phyloP scores from a whole-genome alignment of 139 green algal genomes.

The Micractinium sp. region DNA sequence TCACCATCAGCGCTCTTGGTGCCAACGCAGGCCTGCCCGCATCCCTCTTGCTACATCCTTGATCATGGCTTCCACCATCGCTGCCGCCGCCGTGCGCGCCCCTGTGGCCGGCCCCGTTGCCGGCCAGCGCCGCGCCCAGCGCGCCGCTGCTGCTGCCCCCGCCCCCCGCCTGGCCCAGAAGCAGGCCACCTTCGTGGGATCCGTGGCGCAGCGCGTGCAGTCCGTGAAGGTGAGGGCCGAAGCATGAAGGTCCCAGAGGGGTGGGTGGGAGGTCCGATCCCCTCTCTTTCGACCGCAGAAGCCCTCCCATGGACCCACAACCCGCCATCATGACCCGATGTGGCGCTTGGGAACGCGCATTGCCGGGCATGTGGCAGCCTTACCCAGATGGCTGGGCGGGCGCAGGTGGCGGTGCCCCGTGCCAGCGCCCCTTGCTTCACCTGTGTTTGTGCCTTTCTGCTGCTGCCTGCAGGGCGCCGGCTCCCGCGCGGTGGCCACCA shows the following conservation, averaged over 20 bases:
- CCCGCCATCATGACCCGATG: background rate
- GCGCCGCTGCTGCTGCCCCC: background rate
- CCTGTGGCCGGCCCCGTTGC: background rate
- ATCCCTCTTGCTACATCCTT: background rate
- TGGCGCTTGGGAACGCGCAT: background rate
- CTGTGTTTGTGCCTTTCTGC: background rate
- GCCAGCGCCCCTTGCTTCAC: background rate
- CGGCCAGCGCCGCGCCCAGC: background rate
- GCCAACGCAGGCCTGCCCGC: background rate
- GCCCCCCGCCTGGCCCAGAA: conserved; percentile 20
- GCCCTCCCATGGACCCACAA: background rate
- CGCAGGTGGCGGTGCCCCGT: background rate
- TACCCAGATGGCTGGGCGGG: background rate
- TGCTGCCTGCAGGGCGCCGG: conserved; percentile 31
- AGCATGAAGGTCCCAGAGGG: background rate
- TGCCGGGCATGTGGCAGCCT: background rate
- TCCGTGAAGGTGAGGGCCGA: conserved; percentile 17
- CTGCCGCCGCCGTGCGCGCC: conserved; percentile 14
- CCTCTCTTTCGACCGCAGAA: background rate
- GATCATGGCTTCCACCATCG: conserved; percentile 31
- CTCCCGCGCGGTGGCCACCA: conserved; percentile 42
- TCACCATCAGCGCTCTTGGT: no score
- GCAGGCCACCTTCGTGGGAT: conserved; percentile 16
- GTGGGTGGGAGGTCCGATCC: background rate
- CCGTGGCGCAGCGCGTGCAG: conserved; percentile 28